These are phyloP conservation scores for Backusella luteola DNA, from an alignment of 192 early-diverging fungal genomes.

Conservation along the genomic window DNA sequence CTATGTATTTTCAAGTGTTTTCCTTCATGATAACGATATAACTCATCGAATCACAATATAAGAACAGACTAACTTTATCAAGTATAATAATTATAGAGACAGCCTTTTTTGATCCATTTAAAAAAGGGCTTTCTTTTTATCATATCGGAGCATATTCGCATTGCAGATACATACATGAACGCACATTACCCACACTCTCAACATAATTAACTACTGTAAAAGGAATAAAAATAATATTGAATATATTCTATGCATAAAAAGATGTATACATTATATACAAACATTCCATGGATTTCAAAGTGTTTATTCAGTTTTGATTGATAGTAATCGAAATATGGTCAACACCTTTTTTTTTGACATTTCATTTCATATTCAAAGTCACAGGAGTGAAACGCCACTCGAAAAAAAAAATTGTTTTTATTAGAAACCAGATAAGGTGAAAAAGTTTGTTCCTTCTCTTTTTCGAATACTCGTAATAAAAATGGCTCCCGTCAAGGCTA, in stretches of 20 bases:
- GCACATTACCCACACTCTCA: neutral
- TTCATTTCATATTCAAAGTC: neutral
- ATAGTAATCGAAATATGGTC: neutral
- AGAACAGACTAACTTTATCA: neutral
- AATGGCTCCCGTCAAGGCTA: conserved; percentile 36
- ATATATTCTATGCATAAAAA: neutral
- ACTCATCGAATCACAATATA: neutral
- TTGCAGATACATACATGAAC: neutral
- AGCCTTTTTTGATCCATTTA: neutral
- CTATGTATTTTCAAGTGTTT: neutral
- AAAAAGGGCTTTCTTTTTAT: neutral
- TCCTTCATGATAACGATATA: neutral
- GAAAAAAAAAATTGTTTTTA: conserved; percentile 17
- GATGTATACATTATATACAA: too few species aligned
- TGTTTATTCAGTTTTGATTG: too few species aligned
- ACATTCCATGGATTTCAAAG: too few species aligned
- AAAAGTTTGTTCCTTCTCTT: conserved; percentile 21
- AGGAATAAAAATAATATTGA: neutral
- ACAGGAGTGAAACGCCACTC: neutral
- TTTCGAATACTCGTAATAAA: conserved; percentile 11
- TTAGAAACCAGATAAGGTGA: neutral
- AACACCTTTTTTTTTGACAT: neutral
- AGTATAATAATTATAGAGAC: neutral
- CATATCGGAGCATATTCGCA: neutral
- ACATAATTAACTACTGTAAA: neutral